These are phyloP conservation scores for Carex littledalei DNA, from an alignment of 176 grass and related monocot genomes.

Conservation along the genomic window DNA sequence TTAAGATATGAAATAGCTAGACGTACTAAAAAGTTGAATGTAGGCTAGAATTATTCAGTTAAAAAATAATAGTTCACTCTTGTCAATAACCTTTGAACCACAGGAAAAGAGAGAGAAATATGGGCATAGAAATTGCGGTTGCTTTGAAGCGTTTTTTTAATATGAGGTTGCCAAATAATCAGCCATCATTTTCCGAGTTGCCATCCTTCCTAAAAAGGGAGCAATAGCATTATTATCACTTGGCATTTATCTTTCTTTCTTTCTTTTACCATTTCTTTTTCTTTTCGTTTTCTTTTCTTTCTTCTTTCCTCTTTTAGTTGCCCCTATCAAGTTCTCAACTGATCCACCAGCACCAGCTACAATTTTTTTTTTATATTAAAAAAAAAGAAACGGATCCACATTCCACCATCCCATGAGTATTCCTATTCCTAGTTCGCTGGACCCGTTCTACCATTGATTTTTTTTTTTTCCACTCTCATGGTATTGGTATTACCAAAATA, in stretches of 20 bases:
- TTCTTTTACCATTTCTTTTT: background rate
- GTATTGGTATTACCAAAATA: background rate
- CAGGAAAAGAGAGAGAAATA: background rate
- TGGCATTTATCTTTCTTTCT: background rate
- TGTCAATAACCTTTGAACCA: background rate
- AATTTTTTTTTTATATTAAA: background rate
- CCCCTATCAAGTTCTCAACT: background rate
- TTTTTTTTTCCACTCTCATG: background rate
- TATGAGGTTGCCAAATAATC: slow-evolving; percentile 20
- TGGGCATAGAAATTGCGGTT: background rate
- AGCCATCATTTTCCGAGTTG: slow-evolving; percentile 2
- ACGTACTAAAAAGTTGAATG: no score
- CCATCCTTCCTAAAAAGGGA: background rate
- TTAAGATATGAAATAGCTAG: no score
- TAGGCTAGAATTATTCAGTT: no score
- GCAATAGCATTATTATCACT: background rate
- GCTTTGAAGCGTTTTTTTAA: background rate
- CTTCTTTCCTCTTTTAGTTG: background rate
- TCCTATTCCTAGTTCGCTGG: background rate
- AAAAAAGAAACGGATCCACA: background rate
- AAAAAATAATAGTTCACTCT: no score
- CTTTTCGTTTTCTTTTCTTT: background rate
- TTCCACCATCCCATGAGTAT: background rate
- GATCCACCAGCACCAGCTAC: background rate
- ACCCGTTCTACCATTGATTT: background rate